Percentiles rank a stretch among this genome's conserved stretches.
Evolutionary conservation across 2,329 filamentous ascomycete genomes (phyloP).

Genomic region (Xylariaceae sp.): DNA sequence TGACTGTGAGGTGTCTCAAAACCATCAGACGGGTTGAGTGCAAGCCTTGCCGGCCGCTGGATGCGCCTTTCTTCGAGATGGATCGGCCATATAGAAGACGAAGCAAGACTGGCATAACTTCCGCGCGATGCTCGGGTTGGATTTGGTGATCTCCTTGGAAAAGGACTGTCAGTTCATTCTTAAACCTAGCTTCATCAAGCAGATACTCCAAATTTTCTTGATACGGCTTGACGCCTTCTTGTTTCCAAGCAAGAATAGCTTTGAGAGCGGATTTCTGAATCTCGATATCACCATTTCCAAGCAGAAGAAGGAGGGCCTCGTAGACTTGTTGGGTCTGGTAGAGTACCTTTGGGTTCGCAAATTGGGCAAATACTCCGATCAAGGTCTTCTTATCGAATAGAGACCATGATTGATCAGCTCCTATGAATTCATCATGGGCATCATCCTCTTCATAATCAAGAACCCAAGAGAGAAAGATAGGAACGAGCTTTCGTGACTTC

Average conservation of each 20-base stretch:
- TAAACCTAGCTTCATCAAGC: conserved; percentile 86
- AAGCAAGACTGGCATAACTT: conserved; percentile 82
- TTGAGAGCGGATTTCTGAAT: conserved; percentile 84
- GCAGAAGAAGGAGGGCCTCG: conserved; percentile 67
- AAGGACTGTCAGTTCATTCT: conserved; percentile 89
- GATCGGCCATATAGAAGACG: conserved; percentile 86
- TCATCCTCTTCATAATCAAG: conserved; percentile 48
- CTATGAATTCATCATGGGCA: conserved; percentile 17
- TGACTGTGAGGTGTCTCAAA: conserved; percentile 70
- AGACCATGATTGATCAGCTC: conserved; percentile 54
- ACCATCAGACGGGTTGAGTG: conserved; percentile 78
- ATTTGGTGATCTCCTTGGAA: conserved; percentile 74
- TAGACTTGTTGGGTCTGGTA: conserved; percentile 77
- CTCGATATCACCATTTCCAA: conserved; percentile 86
- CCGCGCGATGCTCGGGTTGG: conserved; percentile 66
- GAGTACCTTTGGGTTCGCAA: conserved; percentile 80
- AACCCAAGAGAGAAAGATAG: conserved; percentile 83
- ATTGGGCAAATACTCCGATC: conserved; percentile 77
- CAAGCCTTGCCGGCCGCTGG: conserved; percentile 76
- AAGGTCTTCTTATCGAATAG: conserved; percentile 81
- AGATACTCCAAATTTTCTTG: conserved; percentile 83
- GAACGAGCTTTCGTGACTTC: conserved; percentile 78
- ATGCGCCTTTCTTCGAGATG: conserved; percentile 74
- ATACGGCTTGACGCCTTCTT: conserved; percentile 70
- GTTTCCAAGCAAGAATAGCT: conserved; percentile 86